Conservation (phyloP, 257 asterid species). For the Ligustrum vulgare region DNA sequence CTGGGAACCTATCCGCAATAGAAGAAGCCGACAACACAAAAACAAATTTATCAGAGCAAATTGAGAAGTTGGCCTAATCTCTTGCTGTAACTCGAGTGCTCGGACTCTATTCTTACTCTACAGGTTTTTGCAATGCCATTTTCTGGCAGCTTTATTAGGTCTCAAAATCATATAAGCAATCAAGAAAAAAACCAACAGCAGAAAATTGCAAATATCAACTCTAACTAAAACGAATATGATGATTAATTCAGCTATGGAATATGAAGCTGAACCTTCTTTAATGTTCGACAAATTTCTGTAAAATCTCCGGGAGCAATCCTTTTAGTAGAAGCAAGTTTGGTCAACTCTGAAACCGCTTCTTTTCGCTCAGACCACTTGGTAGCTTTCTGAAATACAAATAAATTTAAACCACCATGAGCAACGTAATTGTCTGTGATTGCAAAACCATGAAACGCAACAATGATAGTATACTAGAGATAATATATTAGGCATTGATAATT, state of each 20-base stretch:
- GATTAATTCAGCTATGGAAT: not conserved
- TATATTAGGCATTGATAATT: constrained; percentile 1
- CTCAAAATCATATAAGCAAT: not conserved
- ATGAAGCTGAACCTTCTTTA: constrained; percentile 68
- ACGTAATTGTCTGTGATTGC: constrained; percentile 8
- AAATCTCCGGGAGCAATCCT: constrained; percentile 98
- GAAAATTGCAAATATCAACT: constrained; percentile 1
- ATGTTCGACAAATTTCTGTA: constrained; percentile 86
- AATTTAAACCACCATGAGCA: constrained; percentile 21
- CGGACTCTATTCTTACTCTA: not conserved
- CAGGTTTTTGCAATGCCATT: not conserved
- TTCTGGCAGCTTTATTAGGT: not conserved
- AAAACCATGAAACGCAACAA: constrained; percentile 2
- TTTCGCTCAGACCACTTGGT: constrained; percentile 97
- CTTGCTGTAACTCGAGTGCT: not conserved
- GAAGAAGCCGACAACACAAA: not conserved
- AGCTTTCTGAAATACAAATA: constrained; percentile 72
- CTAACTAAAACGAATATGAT: not conserved
- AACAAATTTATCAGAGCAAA: not conserved
- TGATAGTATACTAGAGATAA: constrained; percentile 15
- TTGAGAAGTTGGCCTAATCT: not conserved
- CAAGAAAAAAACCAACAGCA: constrained; percentile 3
- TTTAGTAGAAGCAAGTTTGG: constrained; percentile 94
- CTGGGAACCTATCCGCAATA: not conserved
- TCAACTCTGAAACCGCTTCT: constrained; percentile 94